Evolutionary conservation across 345 rosid genomes (phyloP), one percentile per base, ranked within the genome.

Genomic region (Capsella bursapastoris): DNA sequence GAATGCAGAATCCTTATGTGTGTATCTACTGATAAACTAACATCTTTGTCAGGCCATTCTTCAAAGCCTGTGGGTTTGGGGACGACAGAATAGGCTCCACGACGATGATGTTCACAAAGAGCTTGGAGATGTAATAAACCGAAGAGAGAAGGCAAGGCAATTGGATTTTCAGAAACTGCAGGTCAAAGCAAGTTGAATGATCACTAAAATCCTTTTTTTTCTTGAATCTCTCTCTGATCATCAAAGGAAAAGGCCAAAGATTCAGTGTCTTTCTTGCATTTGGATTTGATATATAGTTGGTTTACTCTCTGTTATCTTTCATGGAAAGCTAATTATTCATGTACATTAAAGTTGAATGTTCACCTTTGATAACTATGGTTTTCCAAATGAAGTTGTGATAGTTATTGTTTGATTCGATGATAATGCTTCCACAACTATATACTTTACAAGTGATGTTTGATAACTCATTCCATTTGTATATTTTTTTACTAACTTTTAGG

Each of bases 61-160:
- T 95, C 69, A 64, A 83, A 80, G 90, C 95, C 1, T 91, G 97
- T 78, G 97, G 96, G 62, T 94, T 91, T 85, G 86, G 85, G 70
- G 89, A 84, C 67, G 99, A 95, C 79, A 73, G 86, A 16, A 78
- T 91, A 84, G 85, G 92, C 64, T 88, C 97, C 41, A 88, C 91
- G 6, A 89, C 97, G 1, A 94, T 91, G 97, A 87, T 91, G 89
- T 85, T 88, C 76, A 64, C 91, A 7, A 87, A 81, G 81, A 79
- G 71, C 57, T 50, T 71, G 15, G 64, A 78, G n/a, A 10, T 25
- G 0, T 64, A 32, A 22, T 22, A 50, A 16, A 4, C 37, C 3
- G 2, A 40, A 57, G 52, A 53, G 1, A 63, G 37, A 65, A 65
- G 52, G 56, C 29, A 65, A 65, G 52, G 44, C 31, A 6, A 45